A percentile compares a stretch with the other conserved stretches of the same genome.
Conservation (phyloP, 2,329 filamentous ascomycete genomes). For the Huntiella moniliformis region DNA sequence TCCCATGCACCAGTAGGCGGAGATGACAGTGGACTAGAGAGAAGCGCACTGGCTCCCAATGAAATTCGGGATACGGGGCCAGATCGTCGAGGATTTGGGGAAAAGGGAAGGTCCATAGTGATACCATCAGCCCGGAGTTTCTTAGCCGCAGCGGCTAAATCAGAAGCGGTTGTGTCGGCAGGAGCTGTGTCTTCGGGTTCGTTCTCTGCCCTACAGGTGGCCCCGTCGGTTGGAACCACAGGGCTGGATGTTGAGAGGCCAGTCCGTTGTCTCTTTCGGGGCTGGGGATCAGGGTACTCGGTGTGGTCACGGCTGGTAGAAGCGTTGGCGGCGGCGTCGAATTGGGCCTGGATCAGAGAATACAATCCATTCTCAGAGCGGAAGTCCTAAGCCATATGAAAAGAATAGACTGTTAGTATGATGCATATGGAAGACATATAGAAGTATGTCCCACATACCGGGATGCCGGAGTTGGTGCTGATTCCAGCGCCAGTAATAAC, state of each 20-base stretch:
- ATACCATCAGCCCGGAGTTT: slow-evolving; percentile 3
- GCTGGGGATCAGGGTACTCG: slow-evolving; percentile 4
- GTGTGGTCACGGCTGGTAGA: slow-evolving; percentile 8
- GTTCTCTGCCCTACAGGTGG: slow-evolving; percentile 3
- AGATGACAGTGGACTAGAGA: slow-evolving; percentile 39
- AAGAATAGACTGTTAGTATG: neutral
- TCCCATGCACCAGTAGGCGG: slow-evolving; percentile 35
- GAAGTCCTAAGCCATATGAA: slow-evolving; percentile 35
- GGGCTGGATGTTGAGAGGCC: neutral
- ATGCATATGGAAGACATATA: neutral
- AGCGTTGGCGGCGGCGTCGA: slow-evolving; percentile 30
- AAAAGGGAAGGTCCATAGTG: neutral
- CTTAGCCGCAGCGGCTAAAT: neutral
- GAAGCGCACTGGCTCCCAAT: slow-evolving; percentile 12
- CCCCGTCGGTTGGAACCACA: too few relatives aligned
- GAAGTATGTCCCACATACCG: slow-evolving; percentile 25
- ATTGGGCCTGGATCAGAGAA: slow-evolving; percentile 50
- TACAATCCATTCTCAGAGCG: slow-evolving; percentile 56
- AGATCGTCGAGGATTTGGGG: slow-evolving; percentile 2
- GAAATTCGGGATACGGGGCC: slow-evolving; percentile 8
- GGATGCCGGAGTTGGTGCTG: slow-evolving; percentile 58
- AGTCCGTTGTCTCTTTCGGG: slow-evolving; percentile 13
- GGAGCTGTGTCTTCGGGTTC: too few relatives aligned
- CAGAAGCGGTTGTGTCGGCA: neutral
- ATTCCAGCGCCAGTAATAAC: slow-evolving; percentile 57